phyloP scores from a whole-genome alignment of 2,329 filamentous ascomycete genomes.

The Dothideomycetes sp. region DNA sequence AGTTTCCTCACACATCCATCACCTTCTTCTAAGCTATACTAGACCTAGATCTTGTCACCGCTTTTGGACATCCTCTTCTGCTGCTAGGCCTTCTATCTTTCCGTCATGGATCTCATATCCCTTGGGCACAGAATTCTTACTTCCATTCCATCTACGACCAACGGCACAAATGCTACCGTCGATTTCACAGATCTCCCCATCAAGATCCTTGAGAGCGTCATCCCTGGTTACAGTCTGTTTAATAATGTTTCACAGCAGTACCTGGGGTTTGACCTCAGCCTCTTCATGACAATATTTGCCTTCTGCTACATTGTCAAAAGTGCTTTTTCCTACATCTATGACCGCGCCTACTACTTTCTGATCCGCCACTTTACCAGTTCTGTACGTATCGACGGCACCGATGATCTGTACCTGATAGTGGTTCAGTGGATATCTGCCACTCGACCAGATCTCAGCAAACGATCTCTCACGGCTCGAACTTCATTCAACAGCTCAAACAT shows the following conservation, averaged over 20 bases:
- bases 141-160: too few species aligned
- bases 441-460: conserved; percentile 28
- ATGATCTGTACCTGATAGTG: conserved; percentile 35
- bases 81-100: too few species aligned
- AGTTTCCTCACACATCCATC: too few species aligned
- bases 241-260: conserved; percentile 34
- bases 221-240: conserved; percentile 42
- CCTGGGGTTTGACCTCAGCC: conserved; percentile 40
- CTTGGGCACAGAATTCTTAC: too few species aligned
- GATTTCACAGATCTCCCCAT: conserved; percentile 32
- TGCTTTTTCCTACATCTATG: conserved; percentile 30
- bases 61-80: too few species aligned
- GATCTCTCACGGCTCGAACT: conserved; percentile 34
- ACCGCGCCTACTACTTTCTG: conserved; percentile 25
- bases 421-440: conserved; percentile 37
- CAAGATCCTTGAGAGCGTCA: conserved; percentile 40
- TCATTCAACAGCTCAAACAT: conserved; percentile 28
- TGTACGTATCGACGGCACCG: conserved; percentile 37
- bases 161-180: too few species aligned
- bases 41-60: too few species aligned
- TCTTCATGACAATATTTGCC: conserved; percentile 36
- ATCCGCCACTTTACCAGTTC: conserved; percentile 32
- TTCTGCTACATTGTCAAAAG: conserved; percentile 34
- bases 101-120: too few species aligned
- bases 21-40: too few species aligned